These are phyloP conservation scores for Tolypocladium ophioglossoides DNA, from an alignment of 2,329 filamentous ascomycete species.

Conservation along the genomic window DNA sequence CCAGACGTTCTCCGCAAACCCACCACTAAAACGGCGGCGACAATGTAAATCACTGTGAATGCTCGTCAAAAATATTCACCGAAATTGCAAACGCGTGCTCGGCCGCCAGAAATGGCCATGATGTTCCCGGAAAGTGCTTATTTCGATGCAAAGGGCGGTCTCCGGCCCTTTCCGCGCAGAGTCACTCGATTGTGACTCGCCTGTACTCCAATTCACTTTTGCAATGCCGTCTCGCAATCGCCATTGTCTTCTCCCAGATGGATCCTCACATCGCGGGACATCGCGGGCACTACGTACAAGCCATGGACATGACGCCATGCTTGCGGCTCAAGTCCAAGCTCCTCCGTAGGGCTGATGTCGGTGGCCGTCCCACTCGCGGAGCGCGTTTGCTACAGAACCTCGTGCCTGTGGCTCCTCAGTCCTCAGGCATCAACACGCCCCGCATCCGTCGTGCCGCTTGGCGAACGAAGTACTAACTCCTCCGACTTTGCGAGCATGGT, in stretches of 20 bases:
- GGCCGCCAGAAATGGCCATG: not conserved
- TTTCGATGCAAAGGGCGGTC: not conserved
- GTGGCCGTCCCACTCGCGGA: not conserved
- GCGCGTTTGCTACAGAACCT: not conserved
- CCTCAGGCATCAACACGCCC: not conserved
- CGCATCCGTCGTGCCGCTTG: not conserved
- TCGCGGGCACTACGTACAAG: conserved; percentile 6
- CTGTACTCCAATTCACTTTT: not conserved
- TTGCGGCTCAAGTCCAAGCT: conserved; percentile 16
- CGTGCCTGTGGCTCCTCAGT: not conserved
- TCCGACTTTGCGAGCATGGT: not conserved
- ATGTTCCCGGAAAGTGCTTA: not conserved
- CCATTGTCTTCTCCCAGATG: conserved; percentile 6
- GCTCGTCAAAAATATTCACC: not conserved
- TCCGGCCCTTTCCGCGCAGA: not conserved
- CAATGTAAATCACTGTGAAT: too few species aligned
- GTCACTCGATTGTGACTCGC: not conserved
- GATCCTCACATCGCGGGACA: conserved; percentile 12
- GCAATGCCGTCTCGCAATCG: not conserved
- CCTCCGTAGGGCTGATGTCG: conserved; percentile 16
- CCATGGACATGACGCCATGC: conserved; percentile 13
- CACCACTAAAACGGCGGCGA: too few species aligned
- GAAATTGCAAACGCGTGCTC: not conserved
- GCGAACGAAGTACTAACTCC: too few species aligned
- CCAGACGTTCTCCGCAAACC: too few species aligned